phyloP scores from a whole-genome alignment of 805 yeast species.

The Saturnispora saitoi region DNA sequence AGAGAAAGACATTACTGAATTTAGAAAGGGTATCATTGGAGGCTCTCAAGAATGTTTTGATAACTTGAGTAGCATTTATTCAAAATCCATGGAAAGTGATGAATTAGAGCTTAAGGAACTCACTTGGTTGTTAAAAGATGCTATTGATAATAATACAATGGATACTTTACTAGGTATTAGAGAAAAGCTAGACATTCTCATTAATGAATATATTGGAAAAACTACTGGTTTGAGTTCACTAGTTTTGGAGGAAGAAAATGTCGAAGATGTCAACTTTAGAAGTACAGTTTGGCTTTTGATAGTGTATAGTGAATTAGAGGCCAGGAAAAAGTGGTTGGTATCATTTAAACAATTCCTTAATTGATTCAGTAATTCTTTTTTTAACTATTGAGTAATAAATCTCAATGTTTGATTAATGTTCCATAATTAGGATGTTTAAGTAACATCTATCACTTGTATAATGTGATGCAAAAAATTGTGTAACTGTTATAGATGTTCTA shows the following conservation, averaged over 20 bases:
- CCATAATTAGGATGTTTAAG: too few species aligned
- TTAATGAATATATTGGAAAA: slow-evolving; percentile 2
- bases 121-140: slow-evolving; percentile 1
- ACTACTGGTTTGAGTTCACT: neutral
- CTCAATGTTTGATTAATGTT: too few species aligned
- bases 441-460: too few species aligned
- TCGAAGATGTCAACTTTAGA: neutral
- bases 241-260: neutral
- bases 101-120: slow-evolving; percentile 1
- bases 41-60: neutral
- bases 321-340: slow-evolving; percentile 9
- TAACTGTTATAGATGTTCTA: too few species aligned
- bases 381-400: too few species aligned
- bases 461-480: too few species aligned
- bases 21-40: neutral
- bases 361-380: neutral
- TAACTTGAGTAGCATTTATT: neutral
- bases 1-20: too few species aligned
- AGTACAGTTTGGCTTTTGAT: slow-evolving; percentile 8
- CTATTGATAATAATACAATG: neutral
- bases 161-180: slow-evolving; percentile 1
- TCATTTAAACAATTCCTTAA: slow-evolving; percentile 5
- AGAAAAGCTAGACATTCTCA: slow-evolving; percentile 5
- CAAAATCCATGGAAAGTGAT: slow-evolving; percentile 3
- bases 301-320: slow-evolving; percentile 7